phyloP scores from a whole-genome alignment of 2,329 filamentous ascomycete species.

The Sporothrix dimorphospora region DNA sequence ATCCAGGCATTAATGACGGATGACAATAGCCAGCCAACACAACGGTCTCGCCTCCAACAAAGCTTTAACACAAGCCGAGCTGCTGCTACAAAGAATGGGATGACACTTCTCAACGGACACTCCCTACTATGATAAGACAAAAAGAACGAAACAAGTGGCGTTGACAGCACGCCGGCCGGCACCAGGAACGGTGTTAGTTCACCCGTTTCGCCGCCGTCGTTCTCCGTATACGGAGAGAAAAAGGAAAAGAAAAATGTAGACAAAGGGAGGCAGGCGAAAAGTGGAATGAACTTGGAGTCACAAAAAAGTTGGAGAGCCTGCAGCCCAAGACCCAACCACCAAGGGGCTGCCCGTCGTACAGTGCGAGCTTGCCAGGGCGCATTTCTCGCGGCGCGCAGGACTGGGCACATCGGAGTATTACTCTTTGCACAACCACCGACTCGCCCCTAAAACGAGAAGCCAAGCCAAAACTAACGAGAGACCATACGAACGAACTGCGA shows the following conservation, averaged over 20 bases:
- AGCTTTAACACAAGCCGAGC: neutral
- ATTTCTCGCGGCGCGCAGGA: too few relatives aligned
- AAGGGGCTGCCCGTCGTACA: neutral
- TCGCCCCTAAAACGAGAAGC: neutral
- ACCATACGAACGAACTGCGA: neutral
- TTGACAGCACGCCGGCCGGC: slow-evolving; percentile 13
- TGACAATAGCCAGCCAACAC: too few relatives aligned
- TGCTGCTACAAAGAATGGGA: neutral
- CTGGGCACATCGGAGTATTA: neutral
- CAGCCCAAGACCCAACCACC: neutral
- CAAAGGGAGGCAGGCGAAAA: neutral
- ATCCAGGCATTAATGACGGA: neutral
- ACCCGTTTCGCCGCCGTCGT: neutral
- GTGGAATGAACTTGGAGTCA: neutral
- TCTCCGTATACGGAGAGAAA: neutral
- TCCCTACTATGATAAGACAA: neutral
- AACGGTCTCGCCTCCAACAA: neutral
- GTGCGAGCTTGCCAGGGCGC: too few relatives aligned
- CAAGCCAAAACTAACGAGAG: neutral
- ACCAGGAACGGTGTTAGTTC: slow-evolving; percentile 17
- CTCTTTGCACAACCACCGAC: neutral
- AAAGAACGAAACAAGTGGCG: neutral
- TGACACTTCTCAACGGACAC: neutral
- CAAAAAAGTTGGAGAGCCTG: slow-evolving; percentile 10
- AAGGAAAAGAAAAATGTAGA: neutral